These are phyloP conservation scores for Ceratocystis destructans DNA, from an alignment of 2,329 filamentous ascomycete genomes.

Conservation along the genomic window DNA sequence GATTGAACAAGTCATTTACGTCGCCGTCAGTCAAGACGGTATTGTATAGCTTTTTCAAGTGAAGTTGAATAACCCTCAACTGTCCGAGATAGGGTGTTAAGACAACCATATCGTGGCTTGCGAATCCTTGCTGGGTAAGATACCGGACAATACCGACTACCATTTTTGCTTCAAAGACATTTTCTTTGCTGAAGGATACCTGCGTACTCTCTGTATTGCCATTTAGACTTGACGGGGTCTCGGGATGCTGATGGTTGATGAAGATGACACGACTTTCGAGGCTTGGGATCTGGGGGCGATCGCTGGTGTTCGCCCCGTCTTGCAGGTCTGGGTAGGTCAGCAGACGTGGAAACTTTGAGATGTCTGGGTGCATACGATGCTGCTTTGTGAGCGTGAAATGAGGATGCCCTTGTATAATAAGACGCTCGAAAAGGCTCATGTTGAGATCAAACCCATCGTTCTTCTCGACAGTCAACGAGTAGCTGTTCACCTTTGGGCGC, in stretches of 20 bases:
- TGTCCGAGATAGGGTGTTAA: slow-evolving; percentile 63
- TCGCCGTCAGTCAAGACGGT: slow-evolving; percentile 57
- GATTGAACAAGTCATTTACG: slow-evolving; percentile 44
- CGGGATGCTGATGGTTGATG: slow-evolving; percentile 39
- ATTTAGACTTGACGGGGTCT: slow-evolving; percentile 30
- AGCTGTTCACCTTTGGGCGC: slow-evolving; percentile 52
- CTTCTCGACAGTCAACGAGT: slow-evolving; percentile 42
- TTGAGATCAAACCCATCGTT: slow-evolving; percentile 33
- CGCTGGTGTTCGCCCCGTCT: slow-evolving; percentile 38
- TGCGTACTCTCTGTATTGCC: slow-evolving; percentile 1
- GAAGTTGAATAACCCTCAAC: slow-evolving; percentile 41
- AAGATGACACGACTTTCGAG: slow-evolving; percentile 50
- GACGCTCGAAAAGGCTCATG: slow-evolving; percentile 52
- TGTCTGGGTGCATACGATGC: slow-evolving; percentile 56
- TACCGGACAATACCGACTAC: slow-evolving; percentile 51
- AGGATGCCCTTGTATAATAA: slow-evolving; percentile 42
- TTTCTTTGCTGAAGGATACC: slow-evolving; percentile 35
- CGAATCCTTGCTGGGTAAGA: slow-evolving; percentile 57
- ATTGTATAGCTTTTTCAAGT: slow-evolving; percentile 44
- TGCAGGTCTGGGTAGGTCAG: slow-evolving; percentile 49
- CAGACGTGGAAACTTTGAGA: slow-evolving; percentile 43
- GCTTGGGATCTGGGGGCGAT: slow-evolving; percentile 38
- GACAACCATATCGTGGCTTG: slow-evolving; percentile 49
- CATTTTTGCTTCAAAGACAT: slow-evolving; percentile 52
- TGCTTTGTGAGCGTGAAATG: slow-evolving; percentile 45